Base-by-base conservation (phyloP, 2,329 filamentous ascomycete species). In the Lasiodiplodia sp. region DNA sequence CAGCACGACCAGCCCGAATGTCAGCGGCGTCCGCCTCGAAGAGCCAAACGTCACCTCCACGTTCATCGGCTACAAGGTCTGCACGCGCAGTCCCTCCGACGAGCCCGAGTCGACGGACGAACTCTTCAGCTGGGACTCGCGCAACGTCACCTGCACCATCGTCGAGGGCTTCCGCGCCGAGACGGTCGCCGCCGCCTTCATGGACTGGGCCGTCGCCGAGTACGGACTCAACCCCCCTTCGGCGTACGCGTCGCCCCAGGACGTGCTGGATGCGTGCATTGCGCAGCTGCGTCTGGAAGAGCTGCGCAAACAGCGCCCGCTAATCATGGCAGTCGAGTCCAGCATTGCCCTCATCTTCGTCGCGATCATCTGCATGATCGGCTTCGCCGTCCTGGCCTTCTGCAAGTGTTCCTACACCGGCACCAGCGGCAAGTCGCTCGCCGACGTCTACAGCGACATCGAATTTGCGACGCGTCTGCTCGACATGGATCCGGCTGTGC, bases 31-130 rank as follows among this genome's bases (percentile, higher is more conserved):
- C 34, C n/a, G 55, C 34, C n/a, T 12, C 14, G 55, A 57, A n/a
- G 10, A 14, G 10, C n/a, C 55, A 8, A 10, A 14, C 4, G n/a
- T 5, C 2, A 2, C 4, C 8, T 40, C 55, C 12, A 11, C 21
- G 4, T 47, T 60, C 37, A n/a, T 60, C 56, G 37, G 56, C 37
- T 60, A 60, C 56, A 60, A 60, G 12, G 56, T 60, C 37, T 60
- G 56, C 38, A 21, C 37, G 10, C 56, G 56, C 37, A 44, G 1
- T n/a, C 31, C 14, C 11, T 2, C 34, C 16, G 18, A n/a, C n/a
- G 31, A 34, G 7, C 31, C 8, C 31, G 31, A 34, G 8, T 10
- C 31, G 31, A 1, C 31, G 1, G 31, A 8, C 31, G 8, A 8
- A 2, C 31, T 8, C 31, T 34, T 8, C 31, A 34, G 8, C 7